Conservation (phyloP, 441 rosid genomes). For the Breynia disticha region DNA sequence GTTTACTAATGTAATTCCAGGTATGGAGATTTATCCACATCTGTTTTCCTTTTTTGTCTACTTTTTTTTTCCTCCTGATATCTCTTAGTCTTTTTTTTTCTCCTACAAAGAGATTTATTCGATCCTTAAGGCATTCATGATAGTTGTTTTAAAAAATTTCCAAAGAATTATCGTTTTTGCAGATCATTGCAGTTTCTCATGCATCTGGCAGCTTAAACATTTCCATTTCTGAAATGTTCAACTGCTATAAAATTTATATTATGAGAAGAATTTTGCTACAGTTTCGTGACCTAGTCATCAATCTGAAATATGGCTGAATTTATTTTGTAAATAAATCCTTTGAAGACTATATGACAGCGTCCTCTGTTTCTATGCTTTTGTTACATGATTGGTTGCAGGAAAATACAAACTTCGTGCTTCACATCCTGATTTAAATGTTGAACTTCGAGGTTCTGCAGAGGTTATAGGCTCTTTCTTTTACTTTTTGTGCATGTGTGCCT, state of each 20-base stretch:
- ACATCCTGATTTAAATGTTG: constrained; percentile 74
- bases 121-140: too few species aligned
- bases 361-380: not conserved
- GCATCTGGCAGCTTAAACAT: too few species aligned
- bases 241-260: too few species aligned
- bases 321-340: not conserved
- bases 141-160: too few species aligned
- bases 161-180: too few species aligned
- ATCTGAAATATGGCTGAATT: not conserved
- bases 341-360: constrained; percentile 7
- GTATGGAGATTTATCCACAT: constrained; percentile 21
- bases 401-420: constrained; percentile 72
- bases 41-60: too few species aligned
- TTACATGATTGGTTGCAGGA: constrained; percentile 34
- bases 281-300: constrained; percentile 3
- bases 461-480: constrained; percentile 28
- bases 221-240: too few species aligned
- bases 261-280: not conserved
- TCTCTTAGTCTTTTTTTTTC: too few species aligned
- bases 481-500: constrained; percentile 3
- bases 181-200: not conserved
- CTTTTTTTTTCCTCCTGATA: too few species aligned
- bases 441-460: constrained; percentile 74
- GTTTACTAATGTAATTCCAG: constrained; percentile 80
- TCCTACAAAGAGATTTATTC: too few species aligned